Conservation (phyloP, 768 basidiomycete genomes). For the Paxillus rubicundulus region DNA sequence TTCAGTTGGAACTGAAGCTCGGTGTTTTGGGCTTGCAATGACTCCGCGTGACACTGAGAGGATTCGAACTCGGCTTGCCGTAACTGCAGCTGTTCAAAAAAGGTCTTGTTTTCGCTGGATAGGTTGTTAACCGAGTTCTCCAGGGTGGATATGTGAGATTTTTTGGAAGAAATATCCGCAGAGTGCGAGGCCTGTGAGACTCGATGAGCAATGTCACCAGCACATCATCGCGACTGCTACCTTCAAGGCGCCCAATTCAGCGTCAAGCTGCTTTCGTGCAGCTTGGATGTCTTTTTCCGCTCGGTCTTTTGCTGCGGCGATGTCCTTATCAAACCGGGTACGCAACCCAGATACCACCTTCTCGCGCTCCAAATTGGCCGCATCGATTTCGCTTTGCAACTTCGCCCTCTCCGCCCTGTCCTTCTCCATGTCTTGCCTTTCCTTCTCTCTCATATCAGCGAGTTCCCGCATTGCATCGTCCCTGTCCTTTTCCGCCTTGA, state of each 20-base stretch:
- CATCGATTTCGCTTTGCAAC: conserved; percentile 64
- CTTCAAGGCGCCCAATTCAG: conserved; percentile 73
- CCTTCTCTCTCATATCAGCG: conserved; percentile 49
- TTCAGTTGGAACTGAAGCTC: conserved; percentile 87
- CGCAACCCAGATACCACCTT: conserved; percentile 57
- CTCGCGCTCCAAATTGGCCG: conserved; percentile 59
- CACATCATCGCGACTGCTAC: conserved; percentile 36
- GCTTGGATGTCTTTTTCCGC: conserved; percentile 72
- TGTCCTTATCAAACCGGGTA: conserved; percentile 71
- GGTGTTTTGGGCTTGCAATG: conserved; percentile 70
- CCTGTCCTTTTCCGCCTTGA: conserved; percentile 92
- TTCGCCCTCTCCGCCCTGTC: conserved; percentile 46
- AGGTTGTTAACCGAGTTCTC: conserved; percentile 70
- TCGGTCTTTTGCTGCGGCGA: conserved; percentile 55
- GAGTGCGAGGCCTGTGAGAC: conserved; percentile 56
- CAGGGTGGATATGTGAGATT: conserved; percentile 62
- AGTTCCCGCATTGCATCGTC: conserved; percentile 73
- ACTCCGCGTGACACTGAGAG: conserved; percentile 70
- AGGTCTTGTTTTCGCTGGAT: conserved; percentile 67
- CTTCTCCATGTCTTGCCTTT: conserved; percentile 45
- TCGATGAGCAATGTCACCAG: conserved; percentile 2
- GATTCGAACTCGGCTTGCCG: conserved; percentile 91
- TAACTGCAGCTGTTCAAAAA: conserved; percentile 85
- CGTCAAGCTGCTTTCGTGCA: conserved; percentile 69
- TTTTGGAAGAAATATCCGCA: conserved; percentile 62